phyloP scores from a whole-genome alignment of 108 stramenopile species.

The Bacterosira constricta region DNA sequence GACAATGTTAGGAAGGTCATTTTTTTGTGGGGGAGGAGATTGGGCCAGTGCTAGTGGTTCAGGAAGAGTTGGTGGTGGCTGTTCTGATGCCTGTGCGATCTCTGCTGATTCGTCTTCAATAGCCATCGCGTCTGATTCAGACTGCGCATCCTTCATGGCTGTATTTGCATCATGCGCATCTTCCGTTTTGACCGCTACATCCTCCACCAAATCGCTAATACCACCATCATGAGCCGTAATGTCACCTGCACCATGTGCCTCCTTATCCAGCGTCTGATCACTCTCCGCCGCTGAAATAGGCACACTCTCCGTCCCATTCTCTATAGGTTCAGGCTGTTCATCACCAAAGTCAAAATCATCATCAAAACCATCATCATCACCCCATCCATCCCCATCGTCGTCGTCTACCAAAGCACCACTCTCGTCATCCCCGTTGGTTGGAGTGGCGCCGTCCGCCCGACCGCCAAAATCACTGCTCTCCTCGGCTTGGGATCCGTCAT shows the following conservation, averaged over 20 bases:
- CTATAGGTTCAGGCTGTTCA: no score
- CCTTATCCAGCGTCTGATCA: not conserved
- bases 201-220: no score
- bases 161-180: not conserved
- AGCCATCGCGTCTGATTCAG: not conserved
- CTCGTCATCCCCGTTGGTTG: not conserved
- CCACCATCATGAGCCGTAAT: no score
- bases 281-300: not conserved
- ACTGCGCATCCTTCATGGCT: not conserved
- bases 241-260: no score
- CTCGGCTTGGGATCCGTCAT: not conserved
- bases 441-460: not conserved
- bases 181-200: not conserved
- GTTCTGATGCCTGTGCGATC: not conserved
- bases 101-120: not conserved
- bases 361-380: constrained; percentile 4
- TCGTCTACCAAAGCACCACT: not conserved
- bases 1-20: constrained; percentile 6
- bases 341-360: constrained; percentile 1
- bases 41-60: no score
- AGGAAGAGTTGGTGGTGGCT: no score
- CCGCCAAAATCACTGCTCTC: not conserved
- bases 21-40: not conserved
- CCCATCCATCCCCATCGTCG: not conserved
- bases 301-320: not conserved